Base-by-base conservation (phyloP, 345 rosid species). In the Euphorbia peplus region DNA sequence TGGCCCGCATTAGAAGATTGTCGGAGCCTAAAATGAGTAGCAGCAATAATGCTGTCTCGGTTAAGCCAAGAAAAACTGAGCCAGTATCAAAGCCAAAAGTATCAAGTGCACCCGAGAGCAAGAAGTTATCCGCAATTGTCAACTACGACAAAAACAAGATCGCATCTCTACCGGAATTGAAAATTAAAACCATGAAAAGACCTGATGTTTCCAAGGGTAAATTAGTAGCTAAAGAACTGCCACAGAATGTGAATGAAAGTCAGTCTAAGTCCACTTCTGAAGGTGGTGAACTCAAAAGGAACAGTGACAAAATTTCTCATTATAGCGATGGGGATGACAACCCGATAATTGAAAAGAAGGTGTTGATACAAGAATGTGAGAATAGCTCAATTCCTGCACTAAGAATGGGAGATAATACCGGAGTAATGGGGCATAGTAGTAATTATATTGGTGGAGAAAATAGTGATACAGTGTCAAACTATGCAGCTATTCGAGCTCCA, bases 141-240 rank as follows among this genome's bases (percentile, higher is more conserved):
- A 87, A 87, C 84, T 76, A 87, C 67, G 98, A 93, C 72, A 88
- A 82, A 79, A 80, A 80, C 63, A 93, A 80, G 83, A 86, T 81
- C 9, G 90, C 96, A 26, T 88, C 91, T 64, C 91, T 91, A 69
- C 92, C 93, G 0, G 95, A 86, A 72, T 85, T 91, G 69, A 95
- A 86, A 78, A 80, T 85, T 54, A 85, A 74, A 81, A 73, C 81
- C 64, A 5, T 76, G 19, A 86, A 84, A 77, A 74, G 74, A 60
- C 66, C 81, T 68, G 75, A 72, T 58, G 78, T 66, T 75, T 70
- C 56, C 59, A 60, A 22, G 29, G 77, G 73, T 44, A 82, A 82
- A 64, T 72, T 79, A 16, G 76, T 62, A 3, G 80, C 64, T 35
- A 78, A 79, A 76, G 81, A 75, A 48, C 72, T 55, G 22, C 35